Base-by-base conservation (phyloP, 192 early-diverging fungal genomes). In the Coemansia sp. region DNA sequence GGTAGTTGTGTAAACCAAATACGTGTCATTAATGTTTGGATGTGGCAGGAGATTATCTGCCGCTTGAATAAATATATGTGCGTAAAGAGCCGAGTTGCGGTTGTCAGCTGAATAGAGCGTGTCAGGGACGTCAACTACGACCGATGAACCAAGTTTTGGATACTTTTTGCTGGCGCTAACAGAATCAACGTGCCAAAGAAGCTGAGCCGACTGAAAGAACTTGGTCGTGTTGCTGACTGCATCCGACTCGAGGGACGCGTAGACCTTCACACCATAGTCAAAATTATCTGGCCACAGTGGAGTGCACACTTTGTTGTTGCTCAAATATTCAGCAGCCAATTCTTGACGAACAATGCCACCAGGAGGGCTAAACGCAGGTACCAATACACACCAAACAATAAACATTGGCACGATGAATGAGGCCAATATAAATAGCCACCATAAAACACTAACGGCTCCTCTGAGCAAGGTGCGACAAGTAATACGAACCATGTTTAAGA, bases 101-200 rank as follows among this genome's bases (percentile, higher is more conserved):
- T 31, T 41, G 2, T 26, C 43, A 19, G n/a, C 16, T 8, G 25
- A 57, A 2, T 37, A 51, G 9, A 57, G 29, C 7, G 0, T 16
- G 35, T 6, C 10, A 27, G 63, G 63, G 12, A 65, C 7, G 8
- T 65, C 6, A n/a, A 65, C 39, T n/a, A 6, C 4, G 0, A 17
- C 63, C 10, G 38, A 47, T 5, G 27, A 23, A 3, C 14, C 35
- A 54, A 48, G 26, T 22, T 39, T 21, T 19, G 63, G 63, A 26
- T 55, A 49, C 21, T 11, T 53, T 23, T 57, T 57, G 22, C 14
- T 25, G 2, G 47, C 8, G 39, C 43, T 57, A 4, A 39, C 41
- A 16, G 63, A 52, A 25, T 65, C 54, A 31, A 47, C 29, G 22
- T 65, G 63, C 54, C 63, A 65, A 12, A 65, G 54, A 11, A 65